Conservation (phyloP, 345 rosid genomes). For the Stellera chamaejasme region DNA sequence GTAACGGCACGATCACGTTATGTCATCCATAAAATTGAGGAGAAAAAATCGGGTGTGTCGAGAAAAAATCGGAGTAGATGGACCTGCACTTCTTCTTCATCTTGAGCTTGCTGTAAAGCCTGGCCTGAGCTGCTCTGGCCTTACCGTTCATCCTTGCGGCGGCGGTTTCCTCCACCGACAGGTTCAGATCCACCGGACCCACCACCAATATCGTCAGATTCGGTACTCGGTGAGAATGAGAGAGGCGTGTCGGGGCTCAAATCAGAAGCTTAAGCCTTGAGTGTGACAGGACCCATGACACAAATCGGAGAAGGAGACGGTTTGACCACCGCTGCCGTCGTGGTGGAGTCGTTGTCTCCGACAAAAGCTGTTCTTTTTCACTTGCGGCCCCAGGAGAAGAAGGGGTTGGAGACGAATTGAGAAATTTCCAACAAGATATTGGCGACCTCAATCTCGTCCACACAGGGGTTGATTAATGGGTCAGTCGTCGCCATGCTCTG, state of each 20-base stretch:
- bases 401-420: conserved; percentile 1
- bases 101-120: too few species aligned
- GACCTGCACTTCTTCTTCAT: too few species aligned
- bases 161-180: conserved; percentile 3
- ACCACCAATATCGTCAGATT: conserved; percentile 21
- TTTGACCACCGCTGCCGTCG: too few species aligned
- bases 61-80: too few species aligned
- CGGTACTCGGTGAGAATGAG: conserved; percentile 24
- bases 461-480: too few species aligned
- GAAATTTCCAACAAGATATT: conserved; percentile 15
- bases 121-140: too few species aligned
- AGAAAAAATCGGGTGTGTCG: too few species aligned
- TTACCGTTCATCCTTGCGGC: too few species aligned
- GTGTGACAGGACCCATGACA: background rate
- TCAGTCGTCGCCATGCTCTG: background rate
- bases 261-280: conserved; percentile 16
- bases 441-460: conserved; percentile 13
- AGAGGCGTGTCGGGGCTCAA: conserved; percentile 33
- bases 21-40: too few species aligned
- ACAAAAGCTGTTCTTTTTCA: conserved; percentile 16
- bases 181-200: conserved; percentile 24
- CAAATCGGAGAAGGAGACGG: too few species aligned
- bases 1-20: too few species aligned
- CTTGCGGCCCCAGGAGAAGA: conserved; percentile 23
- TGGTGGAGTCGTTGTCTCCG: background rate